A percentile compares a stretch with the other conserved stretches of the same genome.
Evolutionary conservation across 331 rosid genomes (phyloP).

Genomic region (Malus hybrid): DNA sequence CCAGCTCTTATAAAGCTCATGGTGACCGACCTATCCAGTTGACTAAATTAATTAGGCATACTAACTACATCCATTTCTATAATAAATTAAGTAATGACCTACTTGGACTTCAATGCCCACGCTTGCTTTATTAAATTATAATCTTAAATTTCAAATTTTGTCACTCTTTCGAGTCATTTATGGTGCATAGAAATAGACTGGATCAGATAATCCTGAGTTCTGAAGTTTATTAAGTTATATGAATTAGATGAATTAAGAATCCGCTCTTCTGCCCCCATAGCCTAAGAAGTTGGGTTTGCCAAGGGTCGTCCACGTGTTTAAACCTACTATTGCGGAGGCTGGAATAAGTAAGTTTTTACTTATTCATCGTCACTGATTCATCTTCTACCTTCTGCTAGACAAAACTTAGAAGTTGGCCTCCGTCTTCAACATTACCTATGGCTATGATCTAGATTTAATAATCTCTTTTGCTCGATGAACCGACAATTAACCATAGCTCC

Average conservation of each 20-base stretch:
- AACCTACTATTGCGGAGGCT: too few relatives aligned
- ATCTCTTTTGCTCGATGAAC: background rate
- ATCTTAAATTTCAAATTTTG: background rate
- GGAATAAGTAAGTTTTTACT: too few relatives aligned
- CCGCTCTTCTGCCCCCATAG: background rate
- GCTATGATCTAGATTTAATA: background rate
- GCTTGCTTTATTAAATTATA: background rate
- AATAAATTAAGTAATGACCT: background rate
- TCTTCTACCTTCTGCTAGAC: too few relatives aligned
- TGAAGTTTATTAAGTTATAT: background rate
- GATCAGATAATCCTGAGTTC: too few relatives aligned
- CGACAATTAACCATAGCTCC: background rate
- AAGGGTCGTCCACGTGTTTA: too few relatives aligned
- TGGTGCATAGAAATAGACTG: background rate
- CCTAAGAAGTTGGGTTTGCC: background rate
- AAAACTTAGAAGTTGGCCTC: too few relatives aligned
- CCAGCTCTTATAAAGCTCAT: background rate
- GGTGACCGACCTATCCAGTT: conserved; percentile 20
- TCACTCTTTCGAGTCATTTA: too few relatives aligned
- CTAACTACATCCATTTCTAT: background rate
- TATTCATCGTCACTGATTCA: too few relatives aligned
- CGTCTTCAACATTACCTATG: background rate
- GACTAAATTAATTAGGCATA: background rate
- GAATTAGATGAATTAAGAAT: background rate
- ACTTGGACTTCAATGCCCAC: background rate